Evolutionary conservation across 208 protist genomes (phyloP), one percentile per base, ranked within the genome.

Genomic region (Porcisia deanei): DNA sequence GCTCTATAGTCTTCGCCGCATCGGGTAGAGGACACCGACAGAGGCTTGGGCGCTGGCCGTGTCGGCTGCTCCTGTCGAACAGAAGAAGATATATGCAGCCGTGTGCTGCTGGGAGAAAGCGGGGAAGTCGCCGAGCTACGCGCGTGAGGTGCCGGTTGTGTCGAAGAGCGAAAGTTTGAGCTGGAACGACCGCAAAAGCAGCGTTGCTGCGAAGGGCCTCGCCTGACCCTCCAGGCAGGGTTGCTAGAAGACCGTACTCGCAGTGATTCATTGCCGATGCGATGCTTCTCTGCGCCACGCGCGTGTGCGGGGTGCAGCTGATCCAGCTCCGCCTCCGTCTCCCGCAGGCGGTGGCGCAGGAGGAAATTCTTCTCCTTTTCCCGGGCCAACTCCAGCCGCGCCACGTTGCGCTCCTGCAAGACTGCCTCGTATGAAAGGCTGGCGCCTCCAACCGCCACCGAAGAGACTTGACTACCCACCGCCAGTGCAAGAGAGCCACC

Each of bases 281-380:
- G 53, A 25, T 61, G 52, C 16, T 47, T 30, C 9, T 30, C 68
- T 6, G 18, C 47, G 20, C 30, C 18, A 25, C 47, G 59, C n/a
- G 41, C 10, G 10, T 37, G 71, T 3, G 41, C 37, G 18, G 20
- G 52, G 37, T 69, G 34, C 25, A 82, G 57, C 0, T 60, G 68
- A 57, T 70, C 55, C 58, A 78, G 12, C 39, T 71, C 78, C 14
- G 64, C 52, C 54, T 85, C 81, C 55, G 65, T 60, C 65, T 85
- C 80, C 8, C 77, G 68, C 54, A 84, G 81, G 7, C 77, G 75
- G n/a, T 79, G 65, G 1, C 77, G 75, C 34, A 82, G 30, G 20
- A 82, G 60, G 25, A 78, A 82, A 34, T 70, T 83, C 54, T 81
- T 85, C 60, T 88, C 85, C 8, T 76, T 60, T 73, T 85, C 80